Conservation (phyloP, 2,329 filamentous ascomycete species). For the Teratosphaeria zuluensis region DNA sequence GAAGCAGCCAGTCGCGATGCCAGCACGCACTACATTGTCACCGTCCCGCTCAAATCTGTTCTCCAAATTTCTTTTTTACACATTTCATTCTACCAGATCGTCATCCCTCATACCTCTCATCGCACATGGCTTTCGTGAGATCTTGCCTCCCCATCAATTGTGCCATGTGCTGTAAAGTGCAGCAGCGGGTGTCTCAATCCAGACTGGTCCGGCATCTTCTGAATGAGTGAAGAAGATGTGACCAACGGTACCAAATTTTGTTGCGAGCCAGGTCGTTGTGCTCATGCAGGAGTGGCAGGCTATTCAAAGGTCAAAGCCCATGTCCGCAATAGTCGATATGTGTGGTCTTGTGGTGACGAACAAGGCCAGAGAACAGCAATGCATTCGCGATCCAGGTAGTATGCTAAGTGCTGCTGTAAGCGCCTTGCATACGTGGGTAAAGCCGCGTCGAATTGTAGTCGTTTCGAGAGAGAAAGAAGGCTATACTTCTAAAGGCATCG, state of each 20-base stretch:
- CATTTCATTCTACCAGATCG: constrained; percentile 14
- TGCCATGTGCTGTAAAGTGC: neutral
- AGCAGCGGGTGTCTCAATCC: constrained; percentile 1
- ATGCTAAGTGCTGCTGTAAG: neutral
- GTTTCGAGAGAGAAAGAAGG: neutral
- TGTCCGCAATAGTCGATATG: constrained; percentile 2
- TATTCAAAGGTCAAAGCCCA: constrained; percentile 9
- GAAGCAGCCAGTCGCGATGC: constrained; percentile 1
- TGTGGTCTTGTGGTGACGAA: neutral
- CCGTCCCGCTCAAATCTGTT: neutral
- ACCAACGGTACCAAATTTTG: constrained; percentile 18
- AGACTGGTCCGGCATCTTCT: constrained; percentile 23
- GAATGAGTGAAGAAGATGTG: constrained; percentile 22
- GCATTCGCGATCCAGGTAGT: neutral
- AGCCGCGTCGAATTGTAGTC: neutral
- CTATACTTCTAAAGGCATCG: neutral
- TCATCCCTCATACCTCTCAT: neutral
- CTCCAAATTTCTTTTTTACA: constrained; percentile 4
- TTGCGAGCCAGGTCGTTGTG: constrained; percentile 8
- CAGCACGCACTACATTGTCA: constrained; percentile 2
- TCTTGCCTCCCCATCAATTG: neutral
- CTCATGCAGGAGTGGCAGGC: constrained; percentile 6
- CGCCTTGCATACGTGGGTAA: neutral
- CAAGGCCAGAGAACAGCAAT: neutral
- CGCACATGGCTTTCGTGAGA: neutral